Percentiles rank a stretch among this genome's conserved stretches.
phyloP scores from a whole-genome alignment of 371 early-diverging fungal genomes.

The Parasitella parasitica region DNA sequence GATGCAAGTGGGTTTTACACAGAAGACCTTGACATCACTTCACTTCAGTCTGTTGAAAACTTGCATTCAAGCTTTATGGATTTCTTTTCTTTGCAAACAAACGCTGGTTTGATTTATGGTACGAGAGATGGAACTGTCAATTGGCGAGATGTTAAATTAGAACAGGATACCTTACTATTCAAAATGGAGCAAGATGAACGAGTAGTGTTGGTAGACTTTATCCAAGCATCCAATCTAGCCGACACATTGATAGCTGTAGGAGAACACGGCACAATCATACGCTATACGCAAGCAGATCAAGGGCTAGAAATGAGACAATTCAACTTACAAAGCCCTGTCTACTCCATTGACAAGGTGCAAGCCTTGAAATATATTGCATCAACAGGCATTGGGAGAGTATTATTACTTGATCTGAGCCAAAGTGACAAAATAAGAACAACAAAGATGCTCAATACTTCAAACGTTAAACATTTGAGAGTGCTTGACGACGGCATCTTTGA shows the following conservation, averaged over 20 bases:
- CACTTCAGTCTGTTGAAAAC: neutral
- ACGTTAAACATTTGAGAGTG: neutral
- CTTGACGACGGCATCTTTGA: neutral
- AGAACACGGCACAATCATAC: slow-evolving; percentile 14
- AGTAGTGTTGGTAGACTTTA: neutral
- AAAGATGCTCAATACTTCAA: neutral
- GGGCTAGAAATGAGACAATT: slow-evolving; percentile 8
- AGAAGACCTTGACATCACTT: neutral
- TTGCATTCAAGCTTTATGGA: neutral
- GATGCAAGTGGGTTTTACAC: neutral
- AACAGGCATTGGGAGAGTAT: slow-evolving; percentile 1
- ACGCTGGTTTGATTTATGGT: slow-evolving; percentile 10
- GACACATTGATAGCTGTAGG: neutral
- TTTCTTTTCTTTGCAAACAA: slow-evolving; percentile 2
- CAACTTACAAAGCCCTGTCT: slow-evolving; percentile 12
- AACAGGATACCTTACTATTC: slow-evolving; percentile 4
- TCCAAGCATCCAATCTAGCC: neutral
- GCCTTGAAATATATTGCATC: slow-evolving; percentile 5
- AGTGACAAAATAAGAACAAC: neutral
- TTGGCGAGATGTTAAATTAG: neutral
- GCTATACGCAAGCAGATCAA: slow-evolving; percentile 2
- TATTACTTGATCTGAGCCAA: neutral
- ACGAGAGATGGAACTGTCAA: slow-evolving; percentile 5
- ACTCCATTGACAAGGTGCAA: slow-evolving; percentile 5
- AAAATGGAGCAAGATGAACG: slow-evolving; percentile 3